These are phyloP conservation scores for Fraxinus greggii DNA, from an alignment of 305 asterid species.

Conservation along the genomic window DNA sequence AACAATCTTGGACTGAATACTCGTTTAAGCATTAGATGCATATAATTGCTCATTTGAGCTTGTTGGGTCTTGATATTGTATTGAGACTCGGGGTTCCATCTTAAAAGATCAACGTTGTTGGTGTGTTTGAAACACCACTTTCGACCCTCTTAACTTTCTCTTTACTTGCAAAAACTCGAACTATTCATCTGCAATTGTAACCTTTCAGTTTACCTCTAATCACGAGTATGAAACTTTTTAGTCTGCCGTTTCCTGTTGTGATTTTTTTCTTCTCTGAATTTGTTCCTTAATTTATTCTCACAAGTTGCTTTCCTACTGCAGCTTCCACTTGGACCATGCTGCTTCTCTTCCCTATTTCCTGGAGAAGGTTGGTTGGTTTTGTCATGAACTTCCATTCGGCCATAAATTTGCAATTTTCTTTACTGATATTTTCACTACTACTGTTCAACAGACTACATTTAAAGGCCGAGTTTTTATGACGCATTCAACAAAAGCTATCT, in stretches of 20 bases:
- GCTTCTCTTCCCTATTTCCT: constrained; percentile 98
- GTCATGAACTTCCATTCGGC: constrained; percentile 25
- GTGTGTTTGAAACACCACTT: not conserved
- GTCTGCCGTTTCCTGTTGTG: constrained; percentile 14
- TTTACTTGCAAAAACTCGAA: not conserved
- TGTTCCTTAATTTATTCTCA: constrained; percentile 11
- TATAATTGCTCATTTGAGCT: not conserved
- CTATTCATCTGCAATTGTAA: not conserved
- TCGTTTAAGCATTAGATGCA: not conserved
- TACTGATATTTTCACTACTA: constrained; percentile 8
- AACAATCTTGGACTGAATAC: not conserved
- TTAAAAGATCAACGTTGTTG: not conserved
- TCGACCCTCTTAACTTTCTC: not conserved
- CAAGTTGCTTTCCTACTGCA: constrained; percentile 34
- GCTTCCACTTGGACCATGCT: constrained; percentile 99
- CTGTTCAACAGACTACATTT: constrained; percentile 68
- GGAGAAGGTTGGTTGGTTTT: constrained; percentile 64
- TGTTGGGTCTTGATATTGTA: too few species aligned
- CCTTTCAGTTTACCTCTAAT: not conserved
- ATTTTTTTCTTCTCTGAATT: constrained; percentile 10
- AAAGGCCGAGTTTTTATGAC: constrained; percentile 95
- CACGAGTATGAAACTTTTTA: not conserved
- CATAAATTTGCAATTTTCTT: constrained; percentile 18
- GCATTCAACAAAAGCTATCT: constrained; percentile 95
- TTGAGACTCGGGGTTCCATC: not conserved